phyloP scores from a whole-genome alignment of 75 land plant species.

The Adiantum capillusveneris region DNA sequence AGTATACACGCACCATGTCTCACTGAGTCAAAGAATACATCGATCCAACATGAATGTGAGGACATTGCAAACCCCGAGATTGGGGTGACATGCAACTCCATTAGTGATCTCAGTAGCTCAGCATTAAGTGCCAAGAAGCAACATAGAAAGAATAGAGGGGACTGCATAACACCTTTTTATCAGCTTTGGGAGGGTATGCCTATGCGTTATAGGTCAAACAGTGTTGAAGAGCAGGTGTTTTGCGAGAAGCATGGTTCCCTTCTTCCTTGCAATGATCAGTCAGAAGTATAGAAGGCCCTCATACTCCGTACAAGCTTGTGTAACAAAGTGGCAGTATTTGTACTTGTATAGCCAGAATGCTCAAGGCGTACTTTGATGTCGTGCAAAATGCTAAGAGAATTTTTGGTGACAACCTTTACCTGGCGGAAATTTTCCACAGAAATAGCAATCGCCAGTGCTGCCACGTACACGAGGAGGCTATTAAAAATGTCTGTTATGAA shows the following conservation, averaged over 20 bases:
- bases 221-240: slow-evolving; percentile 61
- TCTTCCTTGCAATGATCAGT: slow-evolving; percentile 33
- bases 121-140: slow-evolving; percentile 15
- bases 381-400: too few species aligned
- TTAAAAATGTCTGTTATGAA: too few species aligned
- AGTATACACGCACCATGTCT: slow-evolving; percentile 52
- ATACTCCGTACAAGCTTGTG: too few species aligned
- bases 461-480: too few species aligned
- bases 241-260: slow-evolving; percentile 41
- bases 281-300: too few species aligned
- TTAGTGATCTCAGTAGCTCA: slow-evolving; percentile 6
- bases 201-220: slow-evolving; percentile 52
- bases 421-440: too few species aligned
- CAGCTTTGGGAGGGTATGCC: slow-evolving; percentile 67
- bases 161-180: slow-evolving; percentile 75
- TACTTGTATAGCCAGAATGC: too few species aligned
- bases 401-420: too few species aligned
- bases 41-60: slow-evolving; percentile 72
- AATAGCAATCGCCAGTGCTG: too few species aligned
- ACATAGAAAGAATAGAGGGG: slow-evolving; percentile 74
- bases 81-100: slow-evolving; percentile 79
- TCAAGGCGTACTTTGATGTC: too few species aligned
- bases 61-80: slow-evolving; percentile 70
- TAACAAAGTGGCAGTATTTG: too few species aligned
- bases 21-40: slow-evolving; percentile 36